A percentile compares a stretch with the other conserved stretches of the same genome.
phyloP scores from a whole-genome alignment of 495 filamentous ascomycete genomes.

The Xylaria intraflava region DNA sequence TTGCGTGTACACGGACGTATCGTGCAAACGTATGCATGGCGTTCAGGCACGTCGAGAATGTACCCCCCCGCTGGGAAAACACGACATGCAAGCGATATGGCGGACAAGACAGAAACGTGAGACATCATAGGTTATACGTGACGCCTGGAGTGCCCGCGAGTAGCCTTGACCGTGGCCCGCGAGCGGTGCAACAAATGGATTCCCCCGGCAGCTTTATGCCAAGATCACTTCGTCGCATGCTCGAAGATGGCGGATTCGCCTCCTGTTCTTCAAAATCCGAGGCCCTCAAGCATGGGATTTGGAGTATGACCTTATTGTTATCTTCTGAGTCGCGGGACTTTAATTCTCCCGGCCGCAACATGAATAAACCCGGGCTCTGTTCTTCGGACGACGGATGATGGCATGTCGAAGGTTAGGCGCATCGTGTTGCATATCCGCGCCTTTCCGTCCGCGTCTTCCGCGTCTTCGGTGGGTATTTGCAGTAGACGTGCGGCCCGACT shows the following conservation, averaged over 20 bases:
- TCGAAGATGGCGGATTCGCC: background rate
- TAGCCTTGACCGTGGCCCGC: background rate
- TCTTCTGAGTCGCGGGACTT: background rate
- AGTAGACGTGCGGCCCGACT: conserved; percentile 4
- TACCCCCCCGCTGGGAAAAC: too few relatives aligned
- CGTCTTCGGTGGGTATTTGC: background rate
- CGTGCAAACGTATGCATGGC: background rate
- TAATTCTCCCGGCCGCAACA: background rate
- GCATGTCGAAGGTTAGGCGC: background rate
- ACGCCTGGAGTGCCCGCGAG: background rate
- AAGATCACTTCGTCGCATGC: background rate
- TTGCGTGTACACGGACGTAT: background rate
- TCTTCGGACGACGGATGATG: background rate
- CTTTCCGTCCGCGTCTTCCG: background rate
- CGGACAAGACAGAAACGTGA: too few relatives aligned
- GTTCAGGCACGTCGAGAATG: too few relatives aligned
- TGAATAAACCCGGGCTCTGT: background rate
- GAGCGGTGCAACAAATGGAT: background rate
- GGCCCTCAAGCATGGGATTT: background rate
- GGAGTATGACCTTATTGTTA: background rate
- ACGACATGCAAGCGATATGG: too few relatives aligned
- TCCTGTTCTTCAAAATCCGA: background rate
- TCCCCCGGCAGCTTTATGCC: background rate
- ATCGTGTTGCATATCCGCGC: background rate
- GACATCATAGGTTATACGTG: background rate